Conservation (phyloP, 139 green algal genomes). For the Chlamydomonas schloesseri region DNA sequence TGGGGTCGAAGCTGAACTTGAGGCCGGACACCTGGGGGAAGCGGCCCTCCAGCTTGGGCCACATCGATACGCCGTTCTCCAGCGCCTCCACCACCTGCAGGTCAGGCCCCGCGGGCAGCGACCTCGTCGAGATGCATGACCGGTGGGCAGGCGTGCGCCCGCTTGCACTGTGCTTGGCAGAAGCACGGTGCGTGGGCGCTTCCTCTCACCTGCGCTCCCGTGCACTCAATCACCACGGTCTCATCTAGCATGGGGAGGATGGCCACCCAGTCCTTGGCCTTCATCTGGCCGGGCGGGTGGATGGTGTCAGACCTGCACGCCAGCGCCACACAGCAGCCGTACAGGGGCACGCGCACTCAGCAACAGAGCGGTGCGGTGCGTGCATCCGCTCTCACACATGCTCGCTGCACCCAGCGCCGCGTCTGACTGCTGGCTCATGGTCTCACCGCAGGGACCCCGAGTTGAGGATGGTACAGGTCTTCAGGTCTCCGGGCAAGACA, state of each 20-base stretch:
- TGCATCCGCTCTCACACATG: too few relatives aligned
- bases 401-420: too few relatives aligned
- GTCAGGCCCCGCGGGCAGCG: too few relatives aligned
- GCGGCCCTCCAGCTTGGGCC: slow-evolving; percentile 74
- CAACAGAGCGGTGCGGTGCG: too few relatives aligned
- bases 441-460: slow-evolving; percentile 37
- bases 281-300: slow-evolving; percentile 52
- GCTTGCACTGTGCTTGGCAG: too few relatives aligned
- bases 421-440: too few relatives aligned
- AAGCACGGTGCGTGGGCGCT: too few relatives aligned
- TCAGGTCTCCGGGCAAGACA: too few relatives aligned
- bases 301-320: background rate
- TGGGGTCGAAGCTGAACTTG: slow-evolving; percentile 72
- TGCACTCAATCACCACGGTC: slow-evolving; percentile 26
- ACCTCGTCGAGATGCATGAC: too few relatives aligned
- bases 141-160: too few relatives aligned
- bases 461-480: slow-evolving; percentile 48
- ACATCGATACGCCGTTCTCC: slow-evolving; percentile 76
- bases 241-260: slow-evolving; percentile 84
- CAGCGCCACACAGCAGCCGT: too few relatives aligned
- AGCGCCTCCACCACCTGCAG: slow-evolving; percentile 65
- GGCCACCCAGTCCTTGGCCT: slow-evolving; percentile 66
- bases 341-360: too few relatives aligned
- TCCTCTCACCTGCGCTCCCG: background rate
- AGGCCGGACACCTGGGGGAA: slow-evolving; percentile 79